phyloP scores from a whole-genome alignment of 805 yeast species.

The Saccharomycopsis babjevae region DNA sequence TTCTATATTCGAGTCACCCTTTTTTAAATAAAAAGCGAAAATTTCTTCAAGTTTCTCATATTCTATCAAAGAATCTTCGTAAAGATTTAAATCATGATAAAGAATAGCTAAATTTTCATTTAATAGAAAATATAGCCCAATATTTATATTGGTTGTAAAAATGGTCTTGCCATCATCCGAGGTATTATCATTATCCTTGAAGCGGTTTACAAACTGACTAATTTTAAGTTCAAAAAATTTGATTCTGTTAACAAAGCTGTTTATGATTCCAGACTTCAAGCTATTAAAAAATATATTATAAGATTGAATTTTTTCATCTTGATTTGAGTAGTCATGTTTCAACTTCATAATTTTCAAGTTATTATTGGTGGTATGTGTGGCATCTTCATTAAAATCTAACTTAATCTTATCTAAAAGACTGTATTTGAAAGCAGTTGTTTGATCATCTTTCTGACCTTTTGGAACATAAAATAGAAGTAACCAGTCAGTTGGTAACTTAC shows the following conservation, averaged over 20 bases:
- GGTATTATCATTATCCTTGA: conserved; percentile 12
- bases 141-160: conserved; percentile 34
- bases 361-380: conserved; percentile 3
- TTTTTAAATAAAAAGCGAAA: conserved; percentile 21
- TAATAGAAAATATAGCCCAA: conserved; percentile 33
- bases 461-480: conserved; percentile 45
- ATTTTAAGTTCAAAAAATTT: conserved; percentile 31
- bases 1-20: conserved; percentile 3
- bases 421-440: conserved; percentile 33
- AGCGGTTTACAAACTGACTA: conserved; percentile 24
- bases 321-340: conserved; percentile 21
- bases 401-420: conserved; percentile 45
- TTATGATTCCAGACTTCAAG: conserved; percentile 40
- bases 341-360: conserved; percentile 28
- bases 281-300: conserved; percentile 39
- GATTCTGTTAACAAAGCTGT: conserved; percentile 43
- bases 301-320: conserved; percentile 34
- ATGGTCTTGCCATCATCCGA: conserved; percentile 10
- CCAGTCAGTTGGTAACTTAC: conserved; percentile 47
- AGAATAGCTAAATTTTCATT: conserved; percentile 44
- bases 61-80: conserved; percentile 48
- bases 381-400: conserved; percentile 34
- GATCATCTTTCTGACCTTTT: conserved; percentile 26
- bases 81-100: conserved; percentile 43
- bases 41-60: conserved; percentile 36